phyloP scores from a whole-genome alignment of 1,284 basidiomycete species.

The Sanghuangporus baumii region DNA sequence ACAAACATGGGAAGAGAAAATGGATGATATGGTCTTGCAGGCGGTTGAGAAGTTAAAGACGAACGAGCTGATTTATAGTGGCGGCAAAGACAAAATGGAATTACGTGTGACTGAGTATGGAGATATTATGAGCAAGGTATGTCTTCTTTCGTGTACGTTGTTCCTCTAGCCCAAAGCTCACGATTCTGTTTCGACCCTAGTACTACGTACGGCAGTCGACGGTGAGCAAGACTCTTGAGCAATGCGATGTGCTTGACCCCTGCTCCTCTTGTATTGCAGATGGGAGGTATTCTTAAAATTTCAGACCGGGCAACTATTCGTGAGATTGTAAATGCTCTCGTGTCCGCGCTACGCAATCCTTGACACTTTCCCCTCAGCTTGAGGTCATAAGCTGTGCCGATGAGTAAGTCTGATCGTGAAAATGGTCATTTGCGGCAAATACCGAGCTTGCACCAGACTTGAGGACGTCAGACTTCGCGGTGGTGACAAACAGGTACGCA shows the following conservation, averaged over 20 bases:
- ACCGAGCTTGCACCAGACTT: constrained; percentile 37
- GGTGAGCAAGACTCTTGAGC: background rate
- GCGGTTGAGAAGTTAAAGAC: constrained; percentile 56
- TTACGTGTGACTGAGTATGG: constrained; percentile 67
- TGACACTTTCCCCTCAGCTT: constrained; percentile 36
- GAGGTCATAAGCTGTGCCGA: constrained; percentile 60
- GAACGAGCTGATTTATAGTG: constrained; percentile 48
- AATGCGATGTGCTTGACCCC: background rate
- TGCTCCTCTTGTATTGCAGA: constrained; percentile 36
- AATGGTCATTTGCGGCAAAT: background rate
- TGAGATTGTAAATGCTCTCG: constrained; percentile 50
- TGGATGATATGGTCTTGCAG: constrained; percentile 68
- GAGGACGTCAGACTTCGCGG: constrained; percentile 58
- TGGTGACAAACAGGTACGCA: constrained; percentile 61
- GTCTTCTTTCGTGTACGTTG: constrained; percentile 16
- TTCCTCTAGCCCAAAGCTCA: background rate
- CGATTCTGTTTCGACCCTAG: constrained; percentile 29
- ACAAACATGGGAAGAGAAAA: constrained; percentile 61
- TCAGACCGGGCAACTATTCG: constrained; percentile 47
- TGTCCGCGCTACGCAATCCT: constrained; percentile 3
- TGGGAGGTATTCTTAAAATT: constrained; percentile 59
- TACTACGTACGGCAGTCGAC: constrained; percentile 62
- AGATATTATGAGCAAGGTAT: constrained; percentile 80
- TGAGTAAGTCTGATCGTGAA: constrained; percentile 43
- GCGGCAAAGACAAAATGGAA: constrained; percentile 30